Evolutionary conservation across 1,139 yeast genomes (phyloP), one percentile per base, ranked within the genome.

Genomic region (Lodderomyces oxycetoniae): DNA sequence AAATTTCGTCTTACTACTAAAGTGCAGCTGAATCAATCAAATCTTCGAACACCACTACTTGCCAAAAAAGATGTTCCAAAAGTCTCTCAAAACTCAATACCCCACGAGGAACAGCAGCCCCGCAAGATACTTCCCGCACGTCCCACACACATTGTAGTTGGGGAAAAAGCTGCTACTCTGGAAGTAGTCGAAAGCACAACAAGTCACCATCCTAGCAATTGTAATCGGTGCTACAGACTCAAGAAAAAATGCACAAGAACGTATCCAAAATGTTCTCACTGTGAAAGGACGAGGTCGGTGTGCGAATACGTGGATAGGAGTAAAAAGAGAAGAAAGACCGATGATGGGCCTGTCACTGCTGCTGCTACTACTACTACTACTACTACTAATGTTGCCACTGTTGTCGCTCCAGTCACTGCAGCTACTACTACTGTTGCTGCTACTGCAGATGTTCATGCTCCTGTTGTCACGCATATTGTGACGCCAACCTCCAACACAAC

Each of bases 211-310:
- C 50, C 61, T 7, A 57, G 54, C 39, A 64, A 63, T 50, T 65
- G 74, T 41, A 62, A 59, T 31, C 44, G 73, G 27, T 67, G 74
- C 47, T 66, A 67, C 40, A 45, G 68, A 23, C 50, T 66, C 36
- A 67, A 67, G 54, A 67, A 67, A 43, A 66, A 65, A 42, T 67
- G 73, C 37, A 55, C 60, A 36, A 47, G 70, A 34, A 57, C 55
- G 26, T 57, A 57, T 38, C 72, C 73, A 3, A 50, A 45, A 32
- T 67, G 74, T 39, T 43, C 53, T 17, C 59, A 63, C 41, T 67
- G 74, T 43, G 36, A 35, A 15, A 60, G 57, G 37, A 53, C 68
- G 1, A 57, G 61, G 2, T 47, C 64, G 23, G 57, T 49, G 22
- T 67, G 74, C 44, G 67, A 61, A 39, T 67, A 67, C 41, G 54